A percentile compares a stretch with the other conserved stretches of the same genome.
phyloP scores from a whole-genome alignment of 768 basidiomycete genomes.

The Cubamyces lactineus region DNA sequence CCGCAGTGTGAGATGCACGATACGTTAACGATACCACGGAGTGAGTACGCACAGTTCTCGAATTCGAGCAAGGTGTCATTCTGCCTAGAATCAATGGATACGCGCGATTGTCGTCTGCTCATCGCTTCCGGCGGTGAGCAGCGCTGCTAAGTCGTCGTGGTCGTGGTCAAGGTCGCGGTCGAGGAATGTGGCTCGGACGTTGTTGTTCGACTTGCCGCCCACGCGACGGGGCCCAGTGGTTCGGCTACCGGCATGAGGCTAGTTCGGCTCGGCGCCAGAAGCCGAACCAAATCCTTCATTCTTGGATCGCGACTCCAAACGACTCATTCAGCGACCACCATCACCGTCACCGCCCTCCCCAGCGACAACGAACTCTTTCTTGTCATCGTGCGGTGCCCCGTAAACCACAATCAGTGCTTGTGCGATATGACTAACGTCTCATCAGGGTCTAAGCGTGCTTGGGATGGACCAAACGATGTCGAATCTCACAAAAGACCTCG shows the following conservation, averaged over 20 bases:
- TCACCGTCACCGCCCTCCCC: slow-evolving; percentile 16
- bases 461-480: slow-evolving; percentile 56
- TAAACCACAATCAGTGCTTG: slow-evolving; percentile 55
- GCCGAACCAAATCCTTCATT: slow-evolving; percentile 5
- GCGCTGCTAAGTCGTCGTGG: slow-evolving; percentile 10
- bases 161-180: slow-evolving; percentile 16
- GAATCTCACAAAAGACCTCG: slow-evolving; percentile 56
- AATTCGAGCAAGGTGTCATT: slow-evolving; percentile 83
- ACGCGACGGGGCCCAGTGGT: slow-evolving; percentile 11
- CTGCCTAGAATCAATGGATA: slow-evolving; percentile 65
- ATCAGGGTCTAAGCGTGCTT: slow-evolving; percentile 83
- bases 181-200: slow-evolving; percentile 20
- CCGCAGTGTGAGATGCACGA: slow-evolving; percentile 21
- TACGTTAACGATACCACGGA: background rate
- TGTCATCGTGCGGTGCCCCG: slow-evolving; percentile 82
- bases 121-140: slow-evolving; percentile 33
- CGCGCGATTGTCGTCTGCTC: slow-evolving; percentile 43
- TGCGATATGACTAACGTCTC: slow-evolving; percentile 75
- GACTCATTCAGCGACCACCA: slow-evolving; percentile 10
- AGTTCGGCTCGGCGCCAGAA: background rate
- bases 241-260: background rate
- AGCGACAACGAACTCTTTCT: slow-evolving; percentile 31
- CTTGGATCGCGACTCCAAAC: background rate
- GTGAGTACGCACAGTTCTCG: slow-evolving; percentile 69
- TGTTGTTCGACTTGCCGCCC: slow-evolving; percentile 25